Conservation (phyloP, 2,329 filamentous ascomycete species). For the Pseudocercospora macadamiae region DNA sequence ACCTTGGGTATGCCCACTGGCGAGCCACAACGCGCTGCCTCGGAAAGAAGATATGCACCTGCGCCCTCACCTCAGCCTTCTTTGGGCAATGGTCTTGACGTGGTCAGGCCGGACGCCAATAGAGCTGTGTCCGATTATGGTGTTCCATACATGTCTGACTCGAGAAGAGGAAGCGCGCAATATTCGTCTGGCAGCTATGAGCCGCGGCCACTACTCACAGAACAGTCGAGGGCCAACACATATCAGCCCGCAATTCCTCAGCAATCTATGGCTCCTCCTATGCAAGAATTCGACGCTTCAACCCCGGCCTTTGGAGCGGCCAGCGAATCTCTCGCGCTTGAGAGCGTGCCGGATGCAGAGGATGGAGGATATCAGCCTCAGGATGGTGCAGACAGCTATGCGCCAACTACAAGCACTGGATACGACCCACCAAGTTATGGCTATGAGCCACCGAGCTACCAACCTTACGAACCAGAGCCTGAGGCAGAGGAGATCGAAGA, state of each 20-base stretch:
- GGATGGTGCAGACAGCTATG: constrained; percentile 49
- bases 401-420: constrained; percentile 57
- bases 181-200: constrained; percentile 35
- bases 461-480: constrained; percentile 56
- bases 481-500: constrained; percentile 53
- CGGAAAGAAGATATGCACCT: constrained; percentile 32
- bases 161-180: constrained; percentile 35
- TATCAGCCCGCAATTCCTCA: constrained; percentile 17
- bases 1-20: constrained; percentile 15
- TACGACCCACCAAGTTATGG: constrained; percentile 59
- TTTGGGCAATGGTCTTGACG: constrained; percentile 24
- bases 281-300: constrained; percentile 14
- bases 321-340: constrained; percentile 7
- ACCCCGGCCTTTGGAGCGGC: constrained; percentile 7
- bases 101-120: constrained; percentile 32
- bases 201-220: constrained; percentile 32
- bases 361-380: constrained; percentile 47
- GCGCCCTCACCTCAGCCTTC: constrained; percentile 17
- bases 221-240: constrained; percentile 28
- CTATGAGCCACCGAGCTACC: constrained; percentile 58
- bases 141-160: constrained; percentile 33
- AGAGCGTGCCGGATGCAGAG: constrained; percentile 18
- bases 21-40: constrained; percentile 31
- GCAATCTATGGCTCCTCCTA: constrained; percentile 3
- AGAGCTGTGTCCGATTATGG: constrained; percentile 36